Evolutionary conservation across 2,329 filamentous ascomycete species (phyloP).

Genomic region (Aspergillus tamarii): DNA sequence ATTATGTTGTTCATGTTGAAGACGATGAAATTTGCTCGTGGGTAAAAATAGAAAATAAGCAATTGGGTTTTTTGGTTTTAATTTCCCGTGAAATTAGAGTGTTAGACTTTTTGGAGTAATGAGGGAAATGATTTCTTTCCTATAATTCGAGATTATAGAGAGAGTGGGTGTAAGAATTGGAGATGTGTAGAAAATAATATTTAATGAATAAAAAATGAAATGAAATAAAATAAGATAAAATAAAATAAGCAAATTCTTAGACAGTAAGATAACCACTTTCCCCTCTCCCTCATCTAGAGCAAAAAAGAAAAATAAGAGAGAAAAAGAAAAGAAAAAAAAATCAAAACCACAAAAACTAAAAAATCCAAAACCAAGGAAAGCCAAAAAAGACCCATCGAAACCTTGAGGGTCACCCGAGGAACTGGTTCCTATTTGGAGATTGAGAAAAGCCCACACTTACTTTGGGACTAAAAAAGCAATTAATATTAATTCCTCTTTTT

Average conservation of each 20-base stretch:
- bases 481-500: conserved; percentile 3
- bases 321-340: conserved; percentile 17
- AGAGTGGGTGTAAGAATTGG: conserved; percentile 2
- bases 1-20: conserved; percentile 1
- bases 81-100: conserved; percentile 3
- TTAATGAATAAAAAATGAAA: conserved; percentile 12
- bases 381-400: conserved; percentile 21
- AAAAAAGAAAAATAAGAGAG: conserved; percentile 14
- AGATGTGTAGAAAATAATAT: conserved; percentile 7
- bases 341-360: conserved; percentile 1
- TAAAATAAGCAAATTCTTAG: conserved; percentile 14
- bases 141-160: conserved; percentile 4
- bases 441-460: conserved; percentile 15
- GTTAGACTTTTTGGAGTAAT: neutral
- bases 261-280: conserved; percentile 5
- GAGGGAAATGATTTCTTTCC: neutral
- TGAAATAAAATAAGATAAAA: conserved; percentile 15
- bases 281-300: neutral
- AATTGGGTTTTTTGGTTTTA: conserved; percentile 16
- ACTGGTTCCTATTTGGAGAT: conserved; percentile 36
- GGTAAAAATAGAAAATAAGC: conserved; percentile 20
- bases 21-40: conserved; percentile 3
- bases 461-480: conserved; percentile 14
- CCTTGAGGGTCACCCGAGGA: conserved; percentile 35
- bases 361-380: conserved; percentile 16